Evolutionary conservation across 2,329 filamentous ascomycete genomes (phyloP).

Genomic region (Leptosphaerulina australis): DNA sequence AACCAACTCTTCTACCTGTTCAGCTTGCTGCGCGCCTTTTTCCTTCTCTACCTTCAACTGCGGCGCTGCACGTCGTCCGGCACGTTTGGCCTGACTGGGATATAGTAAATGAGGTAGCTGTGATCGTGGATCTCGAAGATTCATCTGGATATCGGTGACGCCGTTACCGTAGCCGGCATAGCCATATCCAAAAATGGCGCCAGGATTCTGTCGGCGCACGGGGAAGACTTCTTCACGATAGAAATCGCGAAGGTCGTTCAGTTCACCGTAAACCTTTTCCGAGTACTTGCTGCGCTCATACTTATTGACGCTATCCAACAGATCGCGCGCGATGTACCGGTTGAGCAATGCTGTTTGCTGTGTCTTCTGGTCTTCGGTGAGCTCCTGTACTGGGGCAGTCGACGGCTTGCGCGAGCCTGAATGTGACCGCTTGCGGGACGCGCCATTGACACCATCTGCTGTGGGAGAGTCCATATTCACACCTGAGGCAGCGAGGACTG

Average conservation of each 20-base stretch:
- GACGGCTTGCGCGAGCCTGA: conserved; percentile 62
- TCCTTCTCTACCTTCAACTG: conserved; percentile 80
- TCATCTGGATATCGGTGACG: conserved; percentile 65
- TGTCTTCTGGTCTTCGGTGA: conserved; percentile 47
- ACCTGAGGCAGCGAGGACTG: conserved; percentile 62
- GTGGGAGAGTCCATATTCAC: conserved; percentile 42
- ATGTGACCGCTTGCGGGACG: conserved; percentile 64
- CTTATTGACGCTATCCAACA: conserved; percentile 62
- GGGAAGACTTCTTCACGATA: conserved; percentile 59
- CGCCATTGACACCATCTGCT: conserved; percentile 55
- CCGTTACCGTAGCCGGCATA: conserved; percentile 91
- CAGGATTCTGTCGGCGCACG: conserved; percentile 63
- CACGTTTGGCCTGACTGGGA: conserved; percentile 74
- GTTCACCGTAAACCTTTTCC: conserved; percentile 70
- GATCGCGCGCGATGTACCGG: conserved; percentile 69
- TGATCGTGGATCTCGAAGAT: conserved; percentile 58
- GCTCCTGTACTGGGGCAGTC: conserved; percentile 43
- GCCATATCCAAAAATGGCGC: conserved; percentile 68
- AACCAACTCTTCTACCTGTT: conserved; percentile 88
- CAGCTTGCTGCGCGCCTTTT: conserved; percentile 80
- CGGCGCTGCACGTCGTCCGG: conserved; percentile 76
- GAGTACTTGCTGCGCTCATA: conserved; percentile 53
- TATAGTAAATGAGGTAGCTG: conserved; percentile 69
- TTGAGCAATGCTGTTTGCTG: conserved; percentile 59
- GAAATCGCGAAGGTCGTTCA: conserved; percentile 36